Evolutionary conservation across 495 filamentous ascomycete species (phyloP), one percentile per base, ranked within the genome.

Genomic region (Trypethelium eluteriae): DNA sequence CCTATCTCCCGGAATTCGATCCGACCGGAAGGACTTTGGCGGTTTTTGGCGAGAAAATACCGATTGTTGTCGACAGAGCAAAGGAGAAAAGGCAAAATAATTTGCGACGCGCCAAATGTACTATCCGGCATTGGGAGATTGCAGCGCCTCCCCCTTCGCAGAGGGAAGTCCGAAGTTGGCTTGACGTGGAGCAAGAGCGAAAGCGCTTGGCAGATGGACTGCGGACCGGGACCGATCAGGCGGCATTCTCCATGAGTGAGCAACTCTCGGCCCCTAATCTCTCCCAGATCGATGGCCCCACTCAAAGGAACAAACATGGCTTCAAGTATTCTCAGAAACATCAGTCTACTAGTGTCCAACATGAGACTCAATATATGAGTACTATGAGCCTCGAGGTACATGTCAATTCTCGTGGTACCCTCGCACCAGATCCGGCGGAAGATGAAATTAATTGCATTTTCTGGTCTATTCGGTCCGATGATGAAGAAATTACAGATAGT

Each of bases 321-420:
- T 91, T 93, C 79, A 94, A 91, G 73, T 94, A 89, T 74, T 93
- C 92, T 1, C 92, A 94, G 73, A 90, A 88, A 70, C 77, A 81
- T 63, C 85, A 85, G 72, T 85, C 87, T 3, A 89, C 87, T 0
- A 92, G 86, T 72, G 88, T 94, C 46, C 84, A 89, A 70, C 89
- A 93, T 68, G 91, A 96, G 74, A 84, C 87, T 5, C 92, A 96
- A 69, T 93, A 96, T 74, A 98, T 98, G 92, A 96, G 90, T 76
- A 90, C 86, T 41, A 93, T 98, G 92, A 93, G 93, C 70, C 75
- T 98, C 5, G 94, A 98, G 73, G 74, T 98, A n/a, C 94, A 98
- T 74, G 89, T 95, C 65, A 97, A 96, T 74, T 96, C 89, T 5
- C 82, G 92, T 53, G 91, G 86, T 16, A 83, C 82, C 63, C 79